Evolutionary conservation across 768 basidiomycete genomes (phyloP).

Genomic region (Candolleomyces efflorescens): DNA sequence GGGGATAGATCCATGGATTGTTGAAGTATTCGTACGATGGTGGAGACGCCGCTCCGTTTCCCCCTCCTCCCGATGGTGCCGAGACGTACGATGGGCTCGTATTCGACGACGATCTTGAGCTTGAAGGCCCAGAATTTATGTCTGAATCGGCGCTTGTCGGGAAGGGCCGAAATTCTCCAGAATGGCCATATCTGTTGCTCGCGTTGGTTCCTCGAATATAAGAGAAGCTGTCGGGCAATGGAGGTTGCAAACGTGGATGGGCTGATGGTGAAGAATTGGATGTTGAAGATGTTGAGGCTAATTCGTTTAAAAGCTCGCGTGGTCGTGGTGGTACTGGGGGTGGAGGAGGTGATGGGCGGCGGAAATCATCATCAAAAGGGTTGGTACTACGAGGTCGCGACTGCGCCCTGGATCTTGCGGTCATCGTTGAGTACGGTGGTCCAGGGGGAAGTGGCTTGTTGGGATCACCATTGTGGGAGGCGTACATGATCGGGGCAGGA

Average conservation of each 20-base stretch:
- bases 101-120: too few relatives aligned
- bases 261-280: not conserved
- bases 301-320: not conserved
- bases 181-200: too few relatives aligned
- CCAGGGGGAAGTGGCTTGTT: not conserved
- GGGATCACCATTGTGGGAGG: not conserved
- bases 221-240: too few relatives aligned
- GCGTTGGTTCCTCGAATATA: too few relatives aligned
- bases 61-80: not conserved
- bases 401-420: not conserved
- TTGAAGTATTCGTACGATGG: not conserved
- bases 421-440: not conserved
- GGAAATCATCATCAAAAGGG: not conserved
- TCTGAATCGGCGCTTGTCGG: not conserved
- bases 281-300: not conserved
- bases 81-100: not conserved
- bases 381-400: not conserved
- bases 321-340: conserved; percentile 3
- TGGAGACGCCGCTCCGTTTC: not conserved
- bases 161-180: not conserved
- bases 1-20: conserved; percentile 1
- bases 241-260: not conserved
- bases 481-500: not conserved
- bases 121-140: too few relatives aligned
- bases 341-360: not conserved